Percentiles rank a stretch among this genome's conserved stretches.
These are phyloP conservation scores for Phaffomyces antillensis DNA, from an alignment of 805 yeast genomes.

Conservation along the genomic window DNA sequence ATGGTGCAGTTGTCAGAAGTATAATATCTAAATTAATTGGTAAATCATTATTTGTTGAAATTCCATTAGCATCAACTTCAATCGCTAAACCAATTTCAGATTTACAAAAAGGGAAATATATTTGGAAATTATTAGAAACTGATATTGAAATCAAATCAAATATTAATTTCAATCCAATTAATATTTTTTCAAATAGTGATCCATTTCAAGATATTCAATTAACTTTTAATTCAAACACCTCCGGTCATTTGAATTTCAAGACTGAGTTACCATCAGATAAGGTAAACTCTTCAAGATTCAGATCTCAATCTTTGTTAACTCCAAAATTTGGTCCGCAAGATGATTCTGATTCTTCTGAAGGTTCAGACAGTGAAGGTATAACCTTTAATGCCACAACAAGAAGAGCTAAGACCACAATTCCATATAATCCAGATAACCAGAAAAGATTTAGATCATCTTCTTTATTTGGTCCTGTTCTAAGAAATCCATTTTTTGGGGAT, in stretches of 20 bases:
- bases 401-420: conserved; percentile 8
- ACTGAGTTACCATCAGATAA: conserved; percentile 11
- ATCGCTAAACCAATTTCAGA: conserved; percentile 15
- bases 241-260: conserved; percentile 16
- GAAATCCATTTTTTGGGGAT: conserved; percentile 18
- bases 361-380: conserved; percentile 22
- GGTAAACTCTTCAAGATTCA: conserved; percentile 11
- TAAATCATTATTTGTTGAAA: conserved; percentile 32
- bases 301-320: conserved; percentile 18
- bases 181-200: conserved; percentile 14
- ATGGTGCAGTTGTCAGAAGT: conserved; percentile 37
- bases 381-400: conserved; percentile 18
- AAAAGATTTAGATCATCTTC: conserved; percentile 22
- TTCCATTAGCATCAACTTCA: conserved; percentile 30
- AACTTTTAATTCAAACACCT: conserved; percentile 12
- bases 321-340: conserved; percentile 9
- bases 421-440: conserved; percentile 4
- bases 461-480: conserved; percentile 20
- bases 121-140: conserved; percentile 21
- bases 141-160: conserved; percentile 17
- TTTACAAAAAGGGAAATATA: conserved; percentile 3
- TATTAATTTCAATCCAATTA: conserved; percentile 9
- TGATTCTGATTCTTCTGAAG: conserved; percentile 6
- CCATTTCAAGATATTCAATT: conserved; percentile 21
- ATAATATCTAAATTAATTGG: conserved; percentile 31